Base-by-base conservation (phyloP, 176 grass and related monocot species). In the Stipa capillata region DNA sequence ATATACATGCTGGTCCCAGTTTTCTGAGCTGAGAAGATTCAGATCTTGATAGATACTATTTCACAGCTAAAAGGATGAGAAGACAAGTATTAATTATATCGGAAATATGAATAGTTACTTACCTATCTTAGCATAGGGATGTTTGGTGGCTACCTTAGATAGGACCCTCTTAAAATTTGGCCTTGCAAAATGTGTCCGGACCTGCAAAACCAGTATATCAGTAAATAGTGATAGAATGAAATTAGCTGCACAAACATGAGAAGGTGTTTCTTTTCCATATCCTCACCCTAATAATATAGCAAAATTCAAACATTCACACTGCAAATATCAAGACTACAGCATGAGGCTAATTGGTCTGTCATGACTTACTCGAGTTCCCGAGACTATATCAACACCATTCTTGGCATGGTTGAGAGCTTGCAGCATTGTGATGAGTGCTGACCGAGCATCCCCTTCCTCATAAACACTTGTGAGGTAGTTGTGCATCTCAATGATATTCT, bases 401-500 rank as follows among this genome's bases (percentile, higher is more conserved):
- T 94, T 94, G 8, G 92, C 92, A 51, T 94, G 92, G 53, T 91
- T 91, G 44, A 94, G 86, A 71, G 75, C 88, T 84, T 91, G 89
- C 67, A 94, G 77, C 92, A 94, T 94, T 2, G 92, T 94, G 47
- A 94, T 94, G 7, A 94, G 92, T 50, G 92, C 88, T 43, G 92
- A 94, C 5, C 92, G 86, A 32, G 92, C 92, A 83, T 94, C 92
- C 54, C 92, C 92, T 86, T 94, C 92, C 60, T 94, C 92, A 20
- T 94, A 94, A 65, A 94, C 92, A 51, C 92, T 94, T 41, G 92
- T 94, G 23, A 94, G 89, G 78, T 94, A 94, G 80, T 94, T 94
- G 76, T 94, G 92, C 92, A 94, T 94, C 80, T 94, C 92, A 65
- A 94, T 94, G 12, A 91, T 84, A 70, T 85, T 85, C 92, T 94